Percentiles rank a stretch among this genome's conserved stretches.
Conservation (phyloP, 768 basidiomycete species). For the Russula lepida region DNA sequence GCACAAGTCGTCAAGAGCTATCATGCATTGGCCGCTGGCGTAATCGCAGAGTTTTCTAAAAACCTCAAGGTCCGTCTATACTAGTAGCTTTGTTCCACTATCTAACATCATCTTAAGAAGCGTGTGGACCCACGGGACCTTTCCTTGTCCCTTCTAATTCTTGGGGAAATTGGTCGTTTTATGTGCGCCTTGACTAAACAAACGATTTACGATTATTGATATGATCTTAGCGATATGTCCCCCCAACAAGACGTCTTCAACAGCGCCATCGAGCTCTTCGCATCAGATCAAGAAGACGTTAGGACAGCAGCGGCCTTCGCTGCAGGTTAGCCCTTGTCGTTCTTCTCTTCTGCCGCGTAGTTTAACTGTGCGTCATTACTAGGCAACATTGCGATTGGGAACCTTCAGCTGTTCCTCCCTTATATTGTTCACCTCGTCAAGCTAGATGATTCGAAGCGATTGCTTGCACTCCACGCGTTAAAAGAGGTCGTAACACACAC, state of each 20-base stretch:
- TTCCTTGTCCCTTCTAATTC: conserved; percentile 75
- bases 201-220: neutral
- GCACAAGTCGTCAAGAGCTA: conserved; percentile 72
- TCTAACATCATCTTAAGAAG: conserved; percentile 4
- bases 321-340: conserved; percentile 47
- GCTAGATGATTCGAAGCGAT: conserved; percentile 65
- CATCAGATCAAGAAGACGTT: conserved; percentile 74
- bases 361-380: neutral
- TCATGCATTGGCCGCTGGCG: conserved; percentile 66
- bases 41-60: conserved; percentile 80
- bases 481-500: conserved; percentile 96
- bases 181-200: conserved; percentile 44
- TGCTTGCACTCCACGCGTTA: conserved; percentile 83
- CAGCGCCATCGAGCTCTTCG: conserved; percentile 64
- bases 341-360: neutral
- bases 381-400: conserved; percentile 96
- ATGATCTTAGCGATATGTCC: conserved; percentile 69
- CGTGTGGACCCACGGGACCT: conserved; percentile 46
- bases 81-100: neutral
- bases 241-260: conserved; percentile 72
- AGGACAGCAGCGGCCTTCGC: conserved; percentile 91
- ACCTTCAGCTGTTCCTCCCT: conserved; percentile 79
- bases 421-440: conserved; percentile 72
- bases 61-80: conserved; percentile 53
- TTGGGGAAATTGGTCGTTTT: conserved; percentile 90